Percentiles rank a stretch among this genome's conserved stretches.
Conservation (phyloP, 257 asterid genomes). For the Thymus quinquecostatus region DNA sequence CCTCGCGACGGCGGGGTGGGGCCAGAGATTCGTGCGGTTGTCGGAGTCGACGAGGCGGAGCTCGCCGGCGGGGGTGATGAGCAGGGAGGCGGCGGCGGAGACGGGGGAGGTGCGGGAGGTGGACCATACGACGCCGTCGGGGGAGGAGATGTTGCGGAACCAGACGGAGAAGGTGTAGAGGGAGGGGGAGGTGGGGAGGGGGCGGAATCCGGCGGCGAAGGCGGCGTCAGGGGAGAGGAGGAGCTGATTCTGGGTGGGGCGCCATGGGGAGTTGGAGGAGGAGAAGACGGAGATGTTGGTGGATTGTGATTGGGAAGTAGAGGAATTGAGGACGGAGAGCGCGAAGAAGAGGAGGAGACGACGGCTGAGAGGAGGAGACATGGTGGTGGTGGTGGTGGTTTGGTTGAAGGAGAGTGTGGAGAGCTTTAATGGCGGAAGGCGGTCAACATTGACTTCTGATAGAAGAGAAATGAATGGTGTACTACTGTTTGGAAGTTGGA, state of each 20-base stretch:
- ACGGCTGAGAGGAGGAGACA: conserved; percentile 29
- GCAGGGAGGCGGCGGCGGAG: conserved; percentile 50
- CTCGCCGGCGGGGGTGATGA: conserved; percentile 55
- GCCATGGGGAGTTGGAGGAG: conserved; percentile 61
- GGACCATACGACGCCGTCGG: conserved; percentile 58
- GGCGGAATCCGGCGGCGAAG: conserved; percentile 55
- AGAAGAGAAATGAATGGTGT: neutral
- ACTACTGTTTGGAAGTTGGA: neutral
- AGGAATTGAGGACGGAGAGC: conserved; percentile 31
- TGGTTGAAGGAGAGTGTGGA: neutral
- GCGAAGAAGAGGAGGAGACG: conserved; percentile 28
- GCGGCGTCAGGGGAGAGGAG: conserved; percentile 63
- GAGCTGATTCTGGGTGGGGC: conserved; percentile 54
- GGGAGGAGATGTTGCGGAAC: conserved; percentile 47
- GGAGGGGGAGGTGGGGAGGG: conserved; percentile 29
- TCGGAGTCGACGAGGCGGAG: conserved; percentile 45
- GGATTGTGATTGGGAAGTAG: conserved; percentile 43
- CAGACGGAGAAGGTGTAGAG: conserved; percentile 69
- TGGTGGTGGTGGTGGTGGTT: conserved; percentile 32
- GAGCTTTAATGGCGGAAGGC: conserved; percentile 29
- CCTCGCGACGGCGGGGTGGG: conserved; percentile 30
- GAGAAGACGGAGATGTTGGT: conserved; percentile 44
- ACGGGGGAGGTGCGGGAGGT: conserved; percentile 49
- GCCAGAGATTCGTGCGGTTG: conserved; percentile 55
- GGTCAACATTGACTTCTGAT: conserved; percentile 5